These are phyloP conservation scores for Lodderomyces pseudojiufengensis DNA, from an alignment of 1,139 yeast genomes.

Conservation along the genomic window DNA sequence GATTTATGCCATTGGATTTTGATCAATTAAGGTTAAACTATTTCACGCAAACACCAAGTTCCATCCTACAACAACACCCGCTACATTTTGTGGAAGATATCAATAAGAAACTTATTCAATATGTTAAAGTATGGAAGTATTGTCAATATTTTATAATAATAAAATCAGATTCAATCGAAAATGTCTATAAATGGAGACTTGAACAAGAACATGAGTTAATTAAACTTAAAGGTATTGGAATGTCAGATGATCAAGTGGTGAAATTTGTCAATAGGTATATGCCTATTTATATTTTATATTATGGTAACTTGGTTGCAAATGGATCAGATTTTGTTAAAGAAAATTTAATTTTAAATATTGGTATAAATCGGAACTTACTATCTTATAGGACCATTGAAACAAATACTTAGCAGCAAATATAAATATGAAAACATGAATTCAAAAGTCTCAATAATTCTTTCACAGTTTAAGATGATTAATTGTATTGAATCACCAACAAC, in stretches of 20 bases:
- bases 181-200: slow-evolving; percentile 76
- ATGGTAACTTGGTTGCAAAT: slow-evolving; percentile 32
- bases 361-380: slow-evolving; percentile 8
- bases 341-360: slow-evolving; percentile 10
- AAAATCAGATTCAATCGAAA: slow-evolving; percentile 53
- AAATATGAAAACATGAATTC: too few relatives aligned
- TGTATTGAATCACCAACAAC: too few relatives aligned
- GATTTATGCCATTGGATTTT: slow-evolving; percentile 49
- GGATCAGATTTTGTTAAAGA: slow-evolving; percentile 10
- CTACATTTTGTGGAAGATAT: slow-evolving; percentile 36
- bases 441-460: too few relatives aligned
- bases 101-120: slow-evolving; percentile 47
- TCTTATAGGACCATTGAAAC: too few relatives aligned
- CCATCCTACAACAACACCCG: slow-evolving; percentile 21
- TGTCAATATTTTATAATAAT: slow-evolving; percentile 60
- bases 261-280: slow-evolving; percentile 76
- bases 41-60: slow-evolving; percentile 17
- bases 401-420: too few relatives aligned
- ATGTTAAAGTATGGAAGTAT: slow-evolving; percentile 53
- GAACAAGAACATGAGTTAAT: slow-evolving; percentile 80
- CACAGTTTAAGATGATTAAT: too few relatives aligned
- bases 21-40: slow-evolving; percentile 22
- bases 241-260: slow-evolving; percentile 69
- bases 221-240: slow-evolving; percentile 57
- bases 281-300: slow-evolving; percentile 79